These are phyloP conservation scores for Kazachstania kunashirensis DNA, from an alignment of 805 yeast species.

Conservation along the genomic window DNA sequence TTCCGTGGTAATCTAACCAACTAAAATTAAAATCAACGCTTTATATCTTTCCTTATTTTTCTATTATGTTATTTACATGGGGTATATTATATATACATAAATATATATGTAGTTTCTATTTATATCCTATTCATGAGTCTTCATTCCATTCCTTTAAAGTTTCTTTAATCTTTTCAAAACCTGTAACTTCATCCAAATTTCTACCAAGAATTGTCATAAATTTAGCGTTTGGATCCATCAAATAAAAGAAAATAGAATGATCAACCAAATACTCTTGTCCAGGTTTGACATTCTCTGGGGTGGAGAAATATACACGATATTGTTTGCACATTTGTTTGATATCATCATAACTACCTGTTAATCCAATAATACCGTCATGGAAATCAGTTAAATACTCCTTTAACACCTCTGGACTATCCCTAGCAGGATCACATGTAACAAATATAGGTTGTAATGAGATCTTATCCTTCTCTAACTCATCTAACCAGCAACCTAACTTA, in stretches of 20 bases:
- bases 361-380: conserved; percentile 80
- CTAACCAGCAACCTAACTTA: conserved; percentile 63
- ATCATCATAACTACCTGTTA: conserved; percentile 84
- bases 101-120: background rate
- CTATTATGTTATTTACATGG: background rate
- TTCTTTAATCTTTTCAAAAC: conserved; percentile 67
- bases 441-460: conserved; percentile 75
- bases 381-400: conserved; percentile 79
- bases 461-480: conserved; percentile 46
- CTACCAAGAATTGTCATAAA: conserved; percentile 92
- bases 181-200: conserved; percentile 71
- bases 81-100: conserved; percentile 2
- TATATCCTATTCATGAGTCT: conserved; percentile 1
- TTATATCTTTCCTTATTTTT: too few relatives aligned
- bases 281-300: conserved; percentile 87
- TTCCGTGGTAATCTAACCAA: conserved; percentile 4
- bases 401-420: conserved; percentile 81
- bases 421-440: conserved; percentile 93
- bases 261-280: conserved; percentile 96
- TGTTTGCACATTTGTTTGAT: conserved; percentile 79
- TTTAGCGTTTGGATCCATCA: conserved; percentile 98
- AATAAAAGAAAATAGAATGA: conserved; percentile 91
- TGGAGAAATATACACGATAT: conserved; percentile 92
- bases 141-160: conserved; percentile 44
- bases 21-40: too few relatives aligned